phyloP scores from a whole-genome alignment of 2,329 filamentous ascomycete species.

The Monosporascus sp. region DNA sequence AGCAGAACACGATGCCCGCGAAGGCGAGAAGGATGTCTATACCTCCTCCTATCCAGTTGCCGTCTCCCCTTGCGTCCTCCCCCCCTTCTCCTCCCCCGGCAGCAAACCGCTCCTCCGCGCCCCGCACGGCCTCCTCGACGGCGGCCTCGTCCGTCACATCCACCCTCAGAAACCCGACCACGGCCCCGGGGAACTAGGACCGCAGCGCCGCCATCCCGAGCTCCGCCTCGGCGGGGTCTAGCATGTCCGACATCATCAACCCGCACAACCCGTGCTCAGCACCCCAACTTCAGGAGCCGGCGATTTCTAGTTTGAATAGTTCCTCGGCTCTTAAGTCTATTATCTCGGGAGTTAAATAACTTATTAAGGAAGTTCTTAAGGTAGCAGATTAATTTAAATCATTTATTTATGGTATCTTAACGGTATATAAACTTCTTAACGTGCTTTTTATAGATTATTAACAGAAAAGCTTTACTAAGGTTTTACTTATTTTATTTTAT shows the following conservation, averaged over 20 bases:
- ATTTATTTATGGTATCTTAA: too few species aligned
- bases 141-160: constrained; percentile 53
- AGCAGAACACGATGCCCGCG: constrained; percentile 62
- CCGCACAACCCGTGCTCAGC: constrained; percentile 25
- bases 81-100: constrained; percentile 1
- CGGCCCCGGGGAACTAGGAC: constrained; percentile 46
- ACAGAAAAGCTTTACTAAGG: too few species aligned
- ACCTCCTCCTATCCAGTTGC: constrained; percentile 37
- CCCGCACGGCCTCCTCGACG: constrained; percentile 30
- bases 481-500: too few species aligned
- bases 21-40: constrained; percentile 57
- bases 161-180: constrained; percentile 45
- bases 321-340: too few species aligned
- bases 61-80: constrained; percentile 31
- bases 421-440: too few species aligned
- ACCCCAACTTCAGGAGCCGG: constrained; percentile 2
- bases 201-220: constrained; percentile 39
- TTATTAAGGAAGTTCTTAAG: too few species aligned
- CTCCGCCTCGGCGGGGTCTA: constrained; percentile 19
- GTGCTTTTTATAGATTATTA: too few species aligned
- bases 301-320: too few species aligned
- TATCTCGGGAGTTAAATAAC: too few species aligned
- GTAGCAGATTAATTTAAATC: too few species aligned
- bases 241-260: constrained; percentile 25
- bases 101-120: constrained; percentile 17